Base-by-base conservation (phyloP, 768 basidiomycete genomes). In the Boletus tomentosulus region DNA sequence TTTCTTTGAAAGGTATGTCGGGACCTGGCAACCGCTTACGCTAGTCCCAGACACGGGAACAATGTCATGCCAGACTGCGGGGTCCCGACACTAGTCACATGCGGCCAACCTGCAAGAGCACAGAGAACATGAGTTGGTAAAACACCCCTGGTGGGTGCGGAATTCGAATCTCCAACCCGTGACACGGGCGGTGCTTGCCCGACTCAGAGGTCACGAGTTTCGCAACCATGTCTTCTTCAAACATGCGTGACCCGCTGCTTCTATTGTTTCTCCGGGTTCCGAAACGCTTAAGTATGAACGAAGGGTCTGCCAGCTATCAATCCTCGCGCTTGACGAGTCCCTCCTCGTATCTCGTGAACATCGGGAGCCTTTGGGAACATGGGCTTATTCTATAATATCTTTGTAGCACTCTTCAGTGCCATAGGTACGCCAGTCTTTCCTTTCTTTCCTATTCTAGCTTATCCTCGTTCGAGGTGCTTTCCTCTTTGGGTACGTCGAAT, bases 331-430 rank as follows among this genome's bases (percentile, higher is more conserved):
- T 19, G 19, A 19, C 43, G 31, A 22, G 30, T 15, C 15, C 30
- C 41, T 28, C 37, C 47, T 31, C 41, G 27, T 41, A 19, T 47
- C 37, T 25, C 12, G 22, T 22, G 9, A 27, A 41, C 16, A 39
- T 30, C 15, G 24, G n/a, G n/a, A 28, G 24, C 35, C 34, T 28
- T 46, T 27, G 35, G 42, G 24, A 4, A 33, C 34, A 64, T 64
- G 62, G 56, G 53, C 5, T 19, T 54, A 6, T 43, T 51, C 30
- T 63, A 58, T 51, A 63, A 56, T 45, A 53, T 48, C 46, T 63
- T 59, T 28, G 55, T 60, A 11, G 53, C 53, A n/a, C 62, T 57
- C 25, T 63, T 64, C 54, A 53, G 62, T 24, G 53, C 59, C 19
- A 61, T 64, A 30, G 56, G 56, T 61, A 34, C 16, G 38, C n/a